These are phyloP conservation scores for Paraphaeosphaeria minitans DNA, from an alignment of 2,329 filamentous ascomycete species.

Conservation along the genomic window DNA sequence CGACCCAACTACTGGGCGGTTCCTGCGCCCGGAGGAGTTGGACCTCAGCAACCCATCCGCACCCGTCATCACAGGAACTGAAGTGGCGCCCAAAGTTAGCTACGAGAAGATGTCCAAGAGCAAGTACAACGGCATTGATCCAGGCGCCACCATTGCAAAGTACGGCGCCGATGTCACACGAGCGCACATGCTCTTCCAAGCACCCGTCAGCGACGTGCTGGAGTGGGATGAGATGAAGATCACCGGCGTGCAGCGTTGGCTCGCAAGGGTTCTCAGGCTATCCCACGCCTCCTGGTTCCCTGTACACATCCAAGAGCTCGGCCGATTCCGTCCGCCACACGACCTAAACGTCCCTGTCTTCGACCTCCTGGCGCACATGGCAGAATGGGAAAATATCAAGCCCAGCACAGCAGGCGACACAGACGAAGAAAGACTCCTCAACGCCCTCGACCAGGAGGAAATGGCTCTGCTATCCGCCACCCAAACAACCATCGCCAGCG, in stretches of 20 bases:
- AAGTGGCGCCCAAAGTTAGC: constrained; percentile 63
- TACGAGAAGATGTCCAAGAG: constrained; percentile 97
- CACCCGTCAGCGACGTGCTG: constrained; percentile 79
- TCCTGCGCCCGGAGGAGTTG: constrained; percentile 77
- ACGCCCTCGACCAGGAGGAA: constrained; percentile 31
- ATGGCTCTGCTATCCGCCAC: constrained; percentile 66
- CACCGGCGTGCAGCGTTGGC: constrained; percentile 79
- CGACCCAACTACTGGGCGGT: constrained; percentile 74
- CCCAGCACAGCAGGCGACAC: not conserved
- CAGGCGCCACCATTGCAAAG: constrained; percentile 70
- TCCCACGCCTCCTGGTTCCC: constrained; percentile 30
- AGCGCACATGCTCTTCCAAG: constrained; percentile 88
- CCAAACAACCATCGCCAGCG: constrained; percentile 69
- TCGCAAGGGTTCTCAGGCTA: constrained; percentile 68
- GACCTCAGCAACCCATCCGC: constrained; percentile 62
- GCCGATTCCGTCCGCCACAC: constrained; percentile 26
- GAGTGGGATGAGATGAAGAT: constrained; percentile 90
- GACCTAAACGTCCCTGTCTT: constrained; percentile 31
- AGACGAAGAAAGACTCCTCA: constrained; percentile 15
- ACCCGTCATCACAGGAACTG: constrained; percentile 67
- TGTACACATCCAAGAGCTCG: constrained; percentile 32
- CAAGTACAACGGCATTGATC: constrained; percentile 90
- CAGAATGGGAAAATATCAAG: constrained; percentile 7
- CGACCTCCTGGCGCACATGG: constrained; percentile 22
- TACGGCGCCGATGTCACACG: constrained; percentile 84